Evolutionary conservation across 208 protist species (phyloP).

Genomic region (Blechomonas ayalai): DNA sequence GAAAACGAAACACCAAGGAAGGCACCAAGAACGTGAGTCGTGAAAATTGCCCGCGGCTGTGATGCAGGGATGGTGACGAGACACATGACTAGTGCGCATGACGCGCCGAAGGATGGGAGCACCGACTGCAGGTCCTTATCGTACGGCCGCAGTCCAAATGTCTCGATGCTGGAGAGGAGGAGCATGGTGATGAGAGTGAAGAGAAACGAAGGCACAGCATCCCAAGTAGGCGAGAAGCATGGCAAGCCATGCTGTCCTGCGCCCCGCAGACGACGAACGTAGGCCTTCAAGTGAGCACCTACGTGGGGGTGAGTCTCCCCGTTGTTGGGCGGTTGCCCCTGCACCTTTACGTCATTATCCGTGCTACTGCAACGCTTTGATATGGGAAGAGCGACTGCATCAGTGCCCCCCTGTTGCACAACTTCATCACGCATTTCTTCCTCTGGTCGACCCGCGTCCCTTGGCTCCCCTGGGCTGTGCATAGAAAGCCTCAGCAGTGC

Average conservation of each 20-base stretch:
- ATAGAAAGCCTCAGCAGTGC: no score
- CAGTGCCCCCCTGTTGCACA: no score
- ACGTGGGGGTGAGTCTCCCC: neutral
- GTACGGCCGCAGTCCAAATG: conserved; percentile 35
- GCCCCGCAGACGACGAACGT: conserved; percentile 33
- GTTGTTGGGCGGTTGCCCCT: no score
- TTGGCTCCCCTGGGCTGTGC: no score
- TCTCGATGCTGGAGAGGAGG: conserved; percentile 38
- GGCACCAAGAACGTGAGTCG: conserved; percentile 45
- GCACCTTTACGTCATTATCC: no score
- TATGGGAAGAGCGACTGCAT: no score
- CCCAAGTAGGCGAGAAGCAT: conserved; percentile 20
- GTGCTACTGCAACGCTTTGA: no score
- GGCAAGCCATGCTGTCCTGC: conserved; percentile 24
- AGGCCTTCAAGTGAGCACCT: conserved; percentile 14
- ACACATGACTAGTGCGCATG: conserved; percentile 45
- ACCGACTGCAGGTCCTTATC: conserved; percentile 31
- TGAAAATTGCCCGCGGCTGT: conserved; percentile 42
- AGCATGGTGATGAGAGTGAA: conserved; percentile 47
- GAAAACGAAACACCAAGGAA: conserved; percentile 49
- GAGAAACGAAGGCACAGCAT: conserved; percentile 34
- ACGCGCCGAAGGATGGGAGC: conserved; percentile 56
- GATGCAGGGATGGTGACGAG: conserved; percentile 41
- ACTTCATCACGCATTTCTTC: no score
- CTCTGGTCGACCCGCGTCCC: no score